Evolutionary conservation across 2,329 filamentous ascomycete species (phyloP).

Genomic region (Xylaria sp.): DNA sequence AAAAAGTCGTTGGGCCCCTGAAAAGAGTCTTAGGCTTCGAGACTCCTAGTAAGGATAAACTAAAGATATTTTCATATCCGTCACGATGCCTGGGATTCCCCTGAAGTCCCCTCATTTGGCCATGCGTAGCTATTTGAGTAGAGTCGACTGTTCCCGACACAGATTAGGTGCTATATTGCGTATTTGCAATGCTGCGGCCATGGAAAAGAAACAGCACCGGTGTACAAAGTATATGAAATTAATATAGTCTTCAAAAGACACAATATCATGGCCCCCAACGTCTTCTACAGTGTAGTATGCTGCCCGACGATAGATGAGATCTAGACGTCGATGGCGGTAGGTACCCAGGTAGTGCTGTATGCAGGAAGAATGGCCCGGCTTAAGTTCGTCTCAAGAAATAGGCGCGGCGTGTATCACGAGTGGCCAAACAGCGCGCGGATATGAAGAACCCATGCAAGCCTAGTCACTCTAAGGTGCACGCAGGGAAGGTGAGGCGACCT

Average conservation of each 20-base stretch:
- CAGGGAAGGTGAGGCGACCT: slow-evolving; percentile 30
- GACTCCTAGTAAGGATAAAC: slow-evolving; percentile 3
- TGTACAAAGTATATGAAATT: slow-evolving; percentile 12
- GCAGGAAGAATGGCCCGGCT: slow-evolving; percentile 26
- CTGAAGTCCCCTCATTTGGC: slow-evolving; percentile 13
- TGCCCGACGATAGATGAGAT: slow-evolving; percentile 28
- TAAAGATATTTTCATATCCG: slow-evolving; percentile 1
- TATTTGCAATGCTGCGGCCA: slow-evolving; percentile 18
- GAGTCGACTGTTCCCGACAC: slow-evolving; percentile 10
- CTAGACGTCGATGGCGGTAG: slow-evolving; percentile 28
- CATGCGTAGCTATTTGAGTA: slow-evolving; percentile 7
- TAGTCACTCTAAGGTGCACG: slow-evolving; percentile 31
- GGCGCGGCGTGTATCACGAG: slow-evolving; percentile 25
- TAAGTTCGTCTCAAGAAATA: slow-evolving; percentile 23
- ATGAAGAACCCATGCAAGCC: slow-evolving; percentile 32
- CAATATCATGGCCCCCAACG: slow-evolving; percentile 6
- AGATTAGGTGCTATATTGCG: background rate
- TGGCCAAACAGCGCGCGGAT: slow-evolving; percentile 26
- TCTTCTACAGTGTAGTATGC: slow-evolving; percentile 11
- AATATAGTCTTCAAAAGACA: slow-evolving; percentile 9
- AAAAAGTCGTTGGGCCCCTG: slow-evolving; percentile 28
- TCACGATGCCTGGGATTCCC: slow-evolving; percentile 6
- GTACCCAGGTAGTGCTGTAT: slow-evolving; percentile 29
- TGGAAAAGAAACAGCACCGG: slow-evolving; percentile 16
- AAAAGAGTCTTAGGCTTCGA: slow-evolving; percentile 1